phyloP scores from a whole-genome alignment of 768 basidiomycete species.

The Mycena filopes region DNA sequence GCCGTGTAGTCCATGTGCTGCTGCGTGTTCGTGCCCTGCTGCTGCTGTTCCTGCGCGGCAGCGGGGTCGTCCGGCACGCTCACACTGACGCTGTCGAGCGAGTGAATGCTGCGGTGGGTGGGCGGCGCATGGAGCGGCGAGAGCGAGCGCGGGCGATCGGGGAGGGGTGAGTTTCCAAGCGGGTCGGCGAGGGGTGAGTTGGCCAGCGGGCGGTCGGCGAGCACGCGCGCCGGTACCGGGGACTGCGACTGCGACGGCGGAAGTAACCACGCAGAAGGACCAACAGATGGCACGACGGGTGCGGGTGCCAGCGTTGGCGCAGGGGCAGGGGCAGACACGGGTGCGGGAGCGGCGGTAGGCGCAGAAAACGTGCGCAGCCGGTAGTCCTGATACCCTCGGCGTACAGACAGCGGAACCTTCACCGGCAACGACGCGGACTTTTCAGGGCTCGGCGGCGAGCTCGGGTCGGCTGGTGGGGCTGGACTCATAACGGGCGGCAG shows the following conservation, averaged over 20 bases:
- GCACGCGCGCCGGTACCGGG: not conserved
- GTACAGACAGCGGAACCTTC: conserved; percentile 24
- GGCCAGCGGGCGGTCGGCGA: conserved; percentile 2
- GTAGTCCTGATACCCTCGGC: conserved; percentile 32
- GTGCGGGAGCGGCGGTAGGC: conserved; percentile 23
- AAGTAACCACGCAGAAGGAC: conserved; percentile 8
- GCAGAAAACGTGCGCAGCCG: conserved; percentile 38
- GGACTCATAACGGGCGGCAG: not conserved
- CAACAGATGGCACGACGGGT: not conserved
- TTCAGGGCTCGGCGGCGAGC: not conserved
- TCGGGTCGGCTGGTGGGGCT: too few species aligned
- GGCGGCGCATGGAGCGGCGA: conserved; percentile 21
- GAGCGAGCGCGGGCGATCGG: conserved; percentile 26
- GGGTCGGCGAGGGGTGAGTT: not conserved
- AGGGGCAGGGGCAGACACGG: too few species aligned
- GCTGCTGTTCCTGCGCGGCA: not conserved
- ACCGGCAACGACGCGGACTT: conserved; percentile 21
- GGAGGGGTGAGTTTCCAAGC: conserved; percentile 13
- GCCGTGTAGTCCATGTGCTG: conserved; percentile 64
- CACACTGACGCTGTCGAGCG: conserved; percentile 15
- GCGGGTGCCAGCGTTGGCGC: too few species aligned
- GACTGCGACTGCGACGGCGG: not conserved
- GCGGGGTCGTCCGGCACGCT: not conserved
- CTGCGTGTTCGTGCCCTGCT: conserved; percentile 23
- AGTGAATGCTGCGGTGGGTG: conserved; percentile 1